phyloP scores from a whole-genome alignment of 345 rosid genomes.

The Viola odorata region DNA sequence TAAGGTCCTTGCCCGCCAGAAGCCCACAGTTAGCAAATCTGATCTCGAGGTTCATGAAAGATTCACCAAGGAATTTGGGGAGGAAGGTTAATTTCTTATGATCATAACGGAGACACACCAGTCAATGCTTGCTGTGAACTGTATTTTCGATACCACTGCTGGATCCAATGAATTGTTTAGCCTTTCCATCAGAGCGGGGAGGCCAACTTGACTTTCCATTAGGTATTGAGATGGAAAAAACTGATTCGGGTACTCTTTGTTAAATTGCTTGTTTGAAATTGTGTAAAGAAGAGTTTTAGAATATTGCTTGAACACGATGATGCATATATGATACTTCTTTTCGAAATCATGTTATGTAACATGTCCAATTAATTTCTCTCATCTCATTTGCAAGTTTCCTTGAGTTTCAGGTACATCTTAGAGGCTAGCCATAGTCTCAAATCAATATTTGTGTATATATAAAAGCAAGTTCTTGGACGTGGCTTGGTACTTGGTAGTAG shows the following conservation, averaged over 20 bases:
- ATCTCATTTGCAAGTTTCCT: not conserved
- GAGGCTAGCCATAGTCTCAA: not conserved
- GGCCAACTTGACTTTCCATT: constrained; percentile 28
- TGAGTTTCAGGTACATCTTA: constrained; percentile 9
- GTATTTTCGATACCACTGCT: constrained; percentile 31
- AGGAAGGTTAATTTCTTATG: constrained; percentile 61
- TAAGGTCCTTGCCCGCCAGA: constrained; percentile 89
- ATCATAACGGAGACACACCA: not conserved
- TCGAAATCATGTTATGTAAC: not conserved
- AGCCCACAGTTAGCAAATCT: constrained; percentile 84
- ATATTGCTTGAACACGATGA: constrained; percentile 11
- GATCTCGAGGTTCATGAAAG: constrained; percentile 92
- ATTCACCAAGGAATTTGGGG: constrained; percentile 96
- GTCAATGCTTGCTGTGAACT: constrained; percentile 29
- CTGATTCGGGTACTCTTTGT: constrained; percentile 17
- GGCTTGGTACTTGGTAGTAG: too few relatives aligned
- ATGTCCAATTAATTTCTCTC: not conserved
- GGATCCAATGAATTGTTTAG: constrained; percentile 22
- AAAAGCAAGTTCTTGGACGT: too few relatives aligned
- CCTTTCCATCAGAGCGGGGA: constrained; percentile 24
- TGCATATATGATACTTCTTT: constrained; percentile 8
- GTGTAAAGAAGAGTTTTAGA: constrained; percentile 36
- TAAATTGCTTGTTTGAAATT: constrained; percentile 33
- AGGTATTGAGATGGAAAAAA: constrained; percentile 25
- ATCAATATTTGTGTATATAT: too few relatives aligned